Evolutionary conservation across 208 protist genomes (phyloP).

Genomic region (Herpetomonas samuelpessoai): DNA sequence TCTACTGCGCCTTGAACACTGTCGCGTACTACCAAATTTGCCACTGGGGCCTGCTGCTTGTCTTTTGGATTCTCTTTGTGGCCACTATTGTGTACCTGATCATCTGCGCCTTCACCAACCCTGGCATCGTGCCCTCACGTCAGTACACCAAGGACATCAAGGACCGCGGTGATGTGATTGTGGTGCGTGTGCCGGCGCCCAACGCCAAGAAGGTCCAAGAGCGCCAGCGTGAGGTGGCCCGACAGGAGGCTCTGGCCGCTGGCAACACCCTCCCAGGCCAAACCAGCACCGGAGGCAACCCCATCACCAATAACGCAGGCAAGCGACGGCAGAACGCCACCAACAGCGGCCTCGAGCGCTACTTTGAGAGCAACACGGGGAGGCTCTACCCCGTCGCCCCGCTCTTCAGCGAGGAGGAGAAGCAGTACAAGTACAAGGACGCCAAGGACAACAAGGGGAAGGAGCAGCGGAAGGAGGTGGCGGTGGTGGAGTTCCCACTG

Average conservation of each 20-base stretch:
- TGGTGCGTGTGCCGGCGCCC: conserved; percentile 36
- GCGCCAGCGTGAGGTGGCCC: conserved; percentile 15
- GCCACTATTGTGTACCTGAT: conserved; percentile 23
- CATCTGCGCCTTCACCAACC: conserved; percentile 33
- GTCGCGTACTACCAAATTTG: conserved; percentile 18
- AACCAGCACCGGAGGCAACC: neutral
- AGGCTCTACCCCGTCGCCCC: conserved; percentile 27
- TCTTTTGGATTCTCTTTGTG: conserved; percentile 24
- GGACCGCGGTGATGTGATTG: conserved; percentile 31
- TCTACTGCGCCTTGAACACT: conserved; percentile 26
- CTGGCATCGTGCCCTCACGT: conserved; percentile 43
- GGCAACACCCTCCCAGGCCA: neutral
- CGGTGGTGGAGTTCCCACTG: conserved; percentile 40
- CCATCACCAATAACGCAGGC: neutral
- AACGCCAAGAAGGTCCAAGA: conserved; percentile 34
- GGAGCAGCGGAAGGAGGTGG: conserved; percentile 14
- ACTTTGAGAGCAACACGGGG: conserved; percentile 35
- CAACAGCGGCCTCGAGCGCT: conserved; percentile 26
- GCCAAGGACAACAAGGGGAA: neutral
- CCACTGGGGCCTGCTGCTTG: conserved; percentile 24
- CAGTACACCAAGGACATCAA: conserved; percentile 21
- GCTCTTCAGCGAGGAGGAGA: conserved; percentile 19
- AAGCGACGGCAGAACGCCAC: conserved; percentile 10
- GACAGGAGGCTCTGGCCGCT: neutral
- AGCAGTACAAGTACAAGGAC: conserved; percentile 1